Evolutionary conservation across 441 rosid species (phyloP), one percentile per base, ranked within the genome.

Genomic region (Syzygium syzygioides): DNA sequence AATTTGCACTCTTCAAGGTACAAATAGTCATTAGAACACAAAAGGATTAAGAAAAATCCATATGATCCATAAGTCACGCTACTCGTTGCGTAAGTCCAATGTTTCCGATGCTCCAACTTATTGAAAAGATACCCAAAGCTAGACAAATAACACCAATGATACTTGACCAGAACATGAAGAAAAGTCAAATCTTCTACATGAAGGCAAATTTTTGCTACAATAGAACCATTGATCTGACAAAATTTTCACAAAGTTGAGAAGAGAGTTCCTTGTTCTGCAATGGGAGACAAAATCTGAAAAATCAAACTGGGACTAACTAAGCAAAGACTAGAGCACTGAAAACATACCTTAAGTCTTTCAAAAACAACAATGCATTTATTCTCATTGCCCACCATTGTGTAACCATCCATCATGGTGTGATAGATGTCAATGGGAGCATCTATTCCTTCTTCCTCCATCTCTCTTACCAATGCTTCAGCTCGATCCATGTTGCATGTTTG

Each of bases 381-480:
- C 93, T 95, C 99, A 91, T 95, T 93, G 54, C 93, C 92, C 90
- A 95, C 92, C 94, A 93, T 96, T 55, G 98, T 94, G 90, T 98
- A 98, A 34, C 99, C 99, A 91, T 97, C 98, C 98, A 98, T 98
- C 99, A 98, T 96, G 17, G 96, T 96, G 89, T 98, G 98, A 91
- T 97, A 98, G 86, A 97, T 94, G 87, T 95, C 97, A 87, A 97
- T 94, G 45, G 98, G 98, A 90, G 99, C 99, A 90, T 96, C 99
- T 57, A 97, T 95, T 86, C 99, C 99, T 91, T 98, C 98, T 93
- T 96, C 99, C 92, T 98, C 99, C 99, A 98, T 97, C 93, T 97
- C 96, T 89, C 98, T 95, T 64, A 96, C 99, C 90, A 98, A 92
- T 86, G 92, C 96, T 93, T 98, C 98, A 71, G 98, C 99, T 89